Base-by-base conservation (phyloP, 2,329 filamentous ascomycete genomes). In the Macrophomina tecta region DNA sequence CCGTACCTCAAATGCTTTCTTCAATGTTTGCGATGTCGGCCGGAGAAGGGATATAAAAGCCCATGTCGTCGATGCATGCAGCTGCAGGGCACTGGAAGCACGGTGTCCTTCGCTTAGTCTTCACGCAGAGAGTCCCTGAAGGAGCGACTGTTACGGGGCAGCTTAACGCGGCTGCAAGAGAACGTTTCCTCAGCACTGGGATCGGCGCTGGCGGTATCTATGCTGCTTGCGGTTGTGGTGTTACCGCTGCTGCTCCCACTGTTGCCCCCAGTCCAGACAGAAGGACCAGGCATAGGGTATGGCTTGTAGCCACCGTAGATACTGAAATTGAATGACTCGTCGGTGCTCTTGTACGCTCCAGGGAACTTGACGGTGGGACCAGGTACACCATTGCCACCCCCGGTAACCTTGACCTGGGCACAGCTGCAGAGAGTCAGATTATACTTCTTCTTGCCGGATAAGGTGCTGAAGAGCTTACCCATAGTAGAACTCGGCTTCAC, bases 281-380 rank as follows among this genome's bases (percentile, higher is more conserved):
- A 5, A 45, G 42, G 42, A 14, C 42, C 42, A 16, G 42, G 42
- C 42, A 45, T 45, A 9, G 42, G 42, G 42, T 45, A 45, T n/a
- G 7, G 8, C 42, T 45, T 45, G 42, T 45, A 45, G 42, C 42
- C 42, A 14, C 42, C 42, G 8, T 16, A 58, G 34, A 58, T 58
- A 34, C 40, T 58, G 34, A 58, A 40, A 11, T 42, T 58, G 53
- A 58, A 40, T 9, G 34, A 36, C 14, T 36, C 34, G 36, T 70
- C 69, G 9, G 69, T 64, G 48, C 61, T 55, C 38, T 69, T 69
- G 56, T 71, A 73, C 4, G 70, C 61, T 9, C 71, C 71, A n/a
- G 72, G 70, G 28, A 73, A 69, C 53, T 69, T 60, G 56, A 72
- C 71, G 38, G 66, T 69, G n/a, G 70, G 68, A n/a, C 64, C 63